A percentile compares a stretch with the other conserved stretches of the same genome.
Evolutionary conservation across 208 protist species (phyloP).

Genomic region (Trypanosoma avium): DNA sequence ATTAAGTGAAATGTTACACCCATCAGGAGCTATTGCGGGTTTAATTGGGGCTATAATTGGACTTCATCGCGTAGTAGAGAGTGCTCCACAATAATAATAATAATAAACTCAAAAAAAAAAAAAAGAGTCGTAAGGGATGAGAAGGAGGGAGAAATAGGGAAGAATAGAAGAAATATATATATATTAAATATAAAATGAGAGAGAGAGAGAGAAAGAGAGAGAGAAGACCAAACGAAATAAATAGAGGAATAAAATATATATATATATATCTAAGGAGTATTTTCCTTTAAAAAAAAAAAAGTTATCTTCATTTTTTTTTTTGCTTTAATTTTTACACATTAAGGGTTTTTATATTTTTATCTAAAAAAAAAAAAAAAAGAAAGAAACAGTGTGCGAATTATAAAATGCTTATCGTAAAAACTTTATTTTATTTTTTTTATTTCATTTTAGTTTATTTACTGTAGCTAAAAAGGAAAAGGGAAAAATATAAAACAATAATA

Average conservation of each 20-base stretch:
- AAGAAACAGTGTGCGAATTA: too few species aligned
- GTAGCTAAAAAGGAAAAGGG: too few species aligned
- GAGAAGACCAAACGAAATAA: neutral
- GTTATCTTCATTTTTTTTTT: neutral
- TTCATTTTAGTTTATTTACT: too few species aligned
- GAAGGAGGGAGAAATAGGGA: neutral
- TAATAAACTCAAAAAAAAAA: neutral
- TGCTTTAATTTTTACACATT: too few species aligned
- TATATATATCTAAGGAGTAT: neutral
- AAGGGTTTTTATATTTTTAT: neutral
- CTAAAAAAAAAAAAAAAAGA: neutral
- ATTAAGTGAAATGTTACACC: slow-evolving; percentile 55
- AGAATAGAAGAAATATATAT: neutral
- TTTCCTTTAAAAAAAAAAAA: neutral
- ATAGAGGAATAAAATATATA: neutral
- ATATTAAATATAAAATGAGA: slow-evolving; percentile 1
- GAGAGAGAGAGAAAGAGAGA: neutral
- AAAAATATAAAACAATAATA: too few species aligned
- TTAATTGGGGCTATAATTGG: slow-evolving; percentile 66
- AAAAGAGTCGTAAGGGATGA: neutral
- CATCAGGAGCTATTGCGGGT: slow-evolving; percentile 57
- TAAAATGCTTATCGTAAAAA: too few species aligned
- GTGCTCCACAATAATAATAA: slow-evolving; percentile 46
- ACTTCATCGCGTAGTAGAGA: slow-evolving; percentile 70
- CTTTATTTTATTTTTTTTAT: too few species aligned